Evolutionary conservation across 2,329 filamentous ascomycete genomes (phyloP), one percentile per base, ranked within the genome.

Genomic region (Fusarium setosum): DNA sequence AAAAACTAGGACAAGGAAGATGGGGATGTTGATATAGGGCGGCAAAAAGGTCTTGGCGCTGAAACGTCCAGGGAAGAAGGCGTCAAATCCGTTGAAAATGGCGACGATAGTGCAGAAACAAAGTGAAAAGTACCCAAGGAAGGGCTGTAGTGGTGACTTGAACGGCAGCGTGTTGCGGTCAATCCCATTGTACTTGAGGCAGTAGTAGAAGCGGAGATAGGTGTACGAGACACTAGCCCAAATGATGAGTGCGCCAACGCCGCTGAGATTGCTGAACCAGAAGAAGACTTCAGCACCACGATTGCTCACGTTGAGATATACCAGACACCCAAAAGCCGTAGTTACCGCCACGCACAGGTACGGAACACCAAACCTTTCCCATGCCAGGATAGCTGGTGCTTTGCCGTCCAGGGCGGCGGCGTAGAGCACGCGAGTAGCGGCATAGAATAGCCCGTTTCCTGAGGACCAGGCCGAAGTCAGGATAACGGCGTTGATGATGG

Each of bases 401-500:
- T 92, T 89, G 11, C 87, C 87, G 59, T 85, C 88, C 17, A 89
- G 81, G 0, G 90, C 84, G 70, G 93, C 85, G 55, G 88, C 89
- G 73, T 91, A 89, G 11, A 94, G 80, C 10, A 93, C 86, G 71
- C 91, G 87, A 38, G 87, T 90, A 50, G 89, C 88, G 0, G 88
- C 89, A 77, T 91, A 91, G 57, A 88, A 80, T 77, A 87, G 87
- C 0, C 85, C 84, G 69, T 88, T 88, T 17, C 83, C 86, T 3
- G 86, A 86, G 3, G 86, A 88, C 82, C 85, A 87, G 5, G 89
- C 90, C 7, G 88, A 90, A 11, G 90, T 88, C 37, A 92, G 79
- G 61, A 92, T 86, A 8, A 86, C 88, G n/a, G 83, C 89, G 70
- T 92, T 92, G 77, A 92, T 89, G 65, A 91, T 83, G 44, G 85